Conservation (phyloP, 106 monocot species). For the Dendrobium chrysotoxum region DNA sequence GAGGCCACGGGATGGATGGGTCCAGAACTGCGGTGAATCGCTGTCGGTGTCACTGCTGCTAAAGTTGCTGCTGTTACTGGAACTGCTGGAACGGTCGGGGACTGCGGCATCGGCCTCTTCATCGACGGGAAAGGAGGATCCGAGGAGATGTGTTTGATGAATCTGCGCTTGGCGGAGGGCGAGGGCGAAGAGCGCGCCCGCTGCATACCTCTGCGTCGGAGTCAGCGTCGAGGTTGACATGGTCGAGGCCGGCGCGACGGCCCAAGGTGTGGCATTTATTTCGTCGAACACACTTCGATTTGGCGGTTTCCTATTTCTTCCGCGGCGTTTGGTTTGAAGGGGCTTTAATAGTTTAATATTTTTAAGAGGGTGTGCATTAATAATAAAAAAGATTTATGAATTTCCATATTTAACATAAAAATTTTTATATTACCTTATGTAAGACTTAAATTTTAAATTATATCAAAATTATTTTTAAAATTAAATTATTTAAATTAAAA, state of each 20-base stretch:
- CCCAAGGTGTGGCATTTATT: background rate
- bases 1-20: conserved; percentile 39
- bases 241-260: background rate
- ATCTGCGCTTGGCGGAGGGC: conserved; percentile 73
- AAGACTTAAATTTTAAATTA: too few relatives aligned
- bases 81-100: conserved; percentile 13
- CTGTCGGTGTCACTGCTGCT: conserved; percentile 4
- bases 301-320: background rate
- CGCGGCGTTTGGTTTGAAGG: too few relatives aligned
- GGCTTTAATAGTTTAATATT: too few relatives aligned
- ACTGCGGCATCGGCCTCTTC: conserved; percentile 13
- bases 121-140: background rate
- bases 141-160: conserved; percentile 49
- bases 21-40: conserved; percentile 28
- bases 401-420: too few relatives aligned
- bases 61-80: conserved; percentile 6
- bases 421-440: too few relatives aligned
- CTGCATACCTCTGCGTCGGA: conserved; percentile 60
- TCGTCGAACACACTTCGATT: background rate
- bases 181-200: conserved; percentile 51
- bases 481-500: too few relatives aligned
- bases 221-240: conserved; percentile 26
- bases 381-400: background rate
- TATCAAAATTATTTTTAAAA: too few relatives aligned
- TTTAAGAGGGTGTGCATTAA: background rate